Evolutionary conservation across 2,329 filamentous ascomycete genomes (phyloP).

Genomic region (Alternaria triticina): DNA sequence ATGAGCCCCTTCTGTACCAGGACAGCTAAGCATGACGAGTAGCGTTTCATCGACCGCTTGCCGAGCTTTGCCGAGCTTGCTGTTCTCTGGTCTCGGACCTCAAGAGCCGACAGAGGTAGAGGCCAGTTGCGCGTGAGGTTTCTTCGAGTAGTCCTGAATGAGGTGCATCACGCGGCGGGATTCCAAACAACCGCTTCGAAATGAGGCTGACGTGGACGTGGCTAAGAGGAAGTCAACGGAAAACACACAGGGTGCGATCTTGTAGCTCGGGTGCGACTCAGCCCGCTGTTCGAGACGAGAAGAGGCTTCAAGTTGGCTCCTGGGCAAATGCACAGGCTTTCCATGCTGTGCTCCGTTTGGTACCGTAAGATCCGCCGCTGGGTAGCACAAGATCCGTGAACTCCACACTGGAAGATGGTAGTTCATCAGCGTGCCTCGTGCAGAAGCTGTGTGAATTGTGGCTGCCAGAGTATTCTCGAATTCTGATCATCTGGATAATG

Average conservation of each 20-base stretch:
- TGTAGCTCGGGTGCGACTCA: neutral
- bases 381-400: neutral
- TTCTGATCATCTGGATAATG: neutral
- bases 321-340: neutral
- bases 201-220: neutral
- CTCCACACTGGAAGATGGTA: neutral
- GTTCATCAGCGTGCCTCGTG: neutral
- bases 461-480: neutral
- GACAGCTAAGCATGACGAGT: neutral
- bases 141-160: neutral
- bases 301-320: neutral
- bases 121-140: neutral
- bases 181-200: neutral
- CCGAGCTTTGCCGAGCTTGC: neutral
- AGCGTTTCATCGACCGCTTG: neutral
- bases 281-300: neutral
- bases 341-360: neutral
- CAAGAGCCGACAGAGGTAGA: neutral
- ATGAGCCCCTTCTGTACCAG: neutral
- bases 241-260: neutral
- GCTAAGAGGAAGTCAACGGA: neutral
- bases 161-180: neutral
- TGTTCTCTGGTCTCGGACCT: neutral
- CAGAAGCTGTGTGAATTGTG: neutral
- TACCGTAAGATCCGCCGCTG: neutral